Evolutionary conservation across 2,329 filamentous ascomycete genomes (phyloP).

Genomic region (Cladosporium sp.): DNA sequence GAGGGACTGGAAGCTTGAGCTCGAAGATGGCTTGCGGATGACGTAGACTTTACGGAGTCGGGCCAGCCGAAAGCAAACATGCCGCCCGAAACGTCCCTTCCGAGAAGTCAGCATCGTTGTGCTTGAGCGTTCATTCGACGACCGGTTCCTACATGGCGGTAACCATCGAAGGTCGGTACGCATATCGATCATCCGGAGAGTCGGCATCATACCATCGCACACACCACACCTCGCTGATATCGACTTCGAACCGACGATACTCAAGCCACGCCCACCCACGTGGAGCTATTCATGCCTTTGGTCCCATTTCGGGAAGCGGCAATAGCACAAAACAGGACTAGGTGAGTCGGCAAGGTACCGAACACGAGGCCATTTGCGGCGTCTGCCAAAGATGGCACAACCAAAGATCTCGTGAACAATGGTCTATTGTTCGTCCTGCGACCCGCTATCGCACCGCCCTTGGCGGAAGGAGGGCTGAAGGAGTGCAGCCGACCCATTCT

Average conservation of each 20-base stretch:
- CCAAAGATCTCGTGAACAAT: neutral
- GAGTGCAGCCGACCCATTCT: constrained; percentile 3
- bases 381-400: neutral
- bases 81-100: neutral
- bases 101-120: neutral
- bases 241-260: neutral
- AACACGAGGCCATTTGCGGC: neutral
- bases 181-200: neutral
- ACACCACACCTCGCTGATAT: neutral
- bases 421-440: neutral
- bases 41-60: neutral
- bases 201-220: constrained; percentile 2
- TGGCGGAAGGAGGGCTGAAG: neutral
- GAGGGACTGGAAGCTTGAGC: neutral
- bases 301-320: neutral
- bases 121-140: neutral
- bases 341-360: neutral
- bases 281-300: neutral
- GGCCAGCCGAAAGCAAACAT: neutral
- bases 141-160: neutral
- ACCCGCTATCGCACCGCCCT: neutral
- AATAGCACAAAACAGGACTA: neutral
- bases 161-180: neutral
- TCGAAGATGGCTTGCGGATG: neutral
- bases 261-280: constrained; percentile 7